These are phyloP conservation scores for Pichia sp. DNA, from an alignment of 1,139 yeast species.

Conservation along the genomic window DNA sequence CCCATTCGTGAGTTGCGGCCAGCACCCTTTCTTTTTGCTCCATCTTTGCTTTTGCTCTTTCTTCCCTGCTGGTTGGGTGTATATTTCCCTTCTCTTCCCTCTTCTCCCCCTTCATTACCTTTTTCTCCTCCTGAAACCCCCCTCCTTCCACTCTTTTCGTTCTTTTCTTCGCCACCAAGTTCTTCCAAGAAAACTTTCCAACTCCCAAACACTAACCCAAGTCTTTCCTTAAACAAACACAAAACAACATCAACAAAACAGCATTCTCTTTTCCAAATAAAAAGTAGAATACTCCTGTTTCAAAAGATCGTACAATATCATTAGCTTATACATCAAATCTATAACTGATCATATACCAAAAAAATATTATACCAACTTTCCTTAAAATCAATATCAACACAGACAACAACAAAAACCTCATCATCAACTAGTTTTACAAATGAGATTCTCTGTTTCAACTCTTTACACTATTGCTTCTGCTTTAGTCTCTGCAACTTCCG, in stretches of 20 bases:
- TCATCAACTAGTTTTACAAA: no score
- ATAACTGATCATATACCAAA: no score
- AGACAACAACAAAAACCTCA: no score
- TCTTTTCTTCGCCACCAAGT: background rate
- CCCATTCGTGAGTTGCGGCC: no score
- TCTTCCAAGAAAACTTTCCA: background rate
- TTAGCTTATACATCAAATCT: no score
- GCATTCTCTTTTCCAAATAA: no score
- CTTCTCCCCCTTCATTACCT: background rate
- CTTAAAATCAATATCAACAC: no score
- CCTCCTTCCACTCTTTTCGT: background rate
- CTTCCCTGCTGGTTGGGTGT: no score
- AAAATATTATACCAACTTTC: background rate
- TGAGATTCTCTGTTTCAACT: conserved; percentile 28
- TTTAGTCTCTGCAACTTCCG: conserved; percentile 32
- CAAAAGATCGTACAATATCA: no score
- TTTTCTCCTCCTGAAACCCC: background rate
- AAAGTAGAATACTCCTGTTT: no score
- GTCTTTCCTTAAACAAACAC: conserved; percentile 5
- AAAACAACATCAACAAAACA: background rate
- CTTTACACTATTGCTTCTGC: conserved; percentile 34
- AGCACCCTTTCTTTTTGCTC: background rate
- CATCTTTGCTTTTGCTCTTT: background rate
- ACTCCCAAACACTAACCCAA: conserved; percentile 1
- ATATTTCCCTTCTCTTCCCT: background rate